Percentiles rank a stretch among this genome's conserved stretches.
Conservation (phyloP, 179 eudicot genomes). For the Actinidia polygama region DNA sequence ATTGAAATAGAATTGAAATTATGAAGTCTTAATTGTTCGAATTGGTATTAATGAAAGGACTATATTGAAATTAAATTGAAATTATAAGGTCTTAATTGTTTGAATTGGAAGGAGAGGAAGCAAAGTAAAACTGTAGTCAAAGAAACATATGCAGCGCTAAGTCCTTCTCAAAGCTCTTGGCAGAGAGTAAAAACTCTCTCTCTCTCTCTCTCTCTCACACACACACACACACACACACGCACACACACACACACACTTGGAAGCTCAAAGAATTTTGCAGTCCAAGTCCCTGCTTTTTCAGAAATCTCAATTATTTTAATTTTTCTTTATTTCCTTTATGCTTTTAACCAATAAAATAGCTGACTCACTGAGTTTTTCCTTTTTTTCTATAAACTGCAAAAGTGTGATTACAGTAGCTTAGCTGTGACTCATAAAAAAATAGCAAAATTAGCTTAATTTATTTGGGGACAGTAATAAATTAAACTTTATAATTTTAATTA, state of each 20-base stretch:
- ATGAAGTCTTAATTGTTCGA: too few species aligned
- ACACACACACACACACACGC: background rate
- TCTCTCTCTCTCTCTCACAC: background rate
- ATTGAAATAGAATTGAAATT: too few species aligned
- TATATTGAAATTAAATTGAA: too few species aligned
- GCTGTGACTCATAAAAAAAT: conserved; percentile 7
- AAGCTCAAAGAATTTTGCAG: background rate
- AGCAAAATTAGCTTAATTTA: background rate
- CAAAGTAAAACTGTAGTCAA: too few species aligned
- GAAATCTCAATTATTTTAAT: conserved; percentile 6
- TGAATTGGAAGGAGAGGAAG: too few species aligned
- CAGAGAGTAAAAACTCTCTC: background rate
- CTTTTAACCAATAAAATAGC: background rate
- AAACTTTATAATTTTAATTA: background rate
- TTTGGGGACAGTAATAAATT: background rate
- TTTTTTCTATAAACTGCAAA: background rate
- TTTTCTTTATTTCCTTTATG: background rate
- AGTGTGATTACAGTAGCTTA: conserved; percentile 13
- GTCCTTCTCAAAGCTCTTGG: too few species aligned
- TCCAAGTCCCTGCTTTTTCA: conserved; percentile 14
- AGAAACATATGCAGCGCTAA: too few species aligned
- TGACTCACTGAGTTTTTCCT: background rate
- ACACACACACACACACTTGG: background rate
- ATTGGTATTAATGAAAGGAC: too few species aligned
- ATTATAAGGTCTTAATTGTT: too few species aligned